Evolutionary conservation across 2,329 filamentous ascomycete species (phyloP).

Genomic region (Tolypocladium pustulatum): DNA sequence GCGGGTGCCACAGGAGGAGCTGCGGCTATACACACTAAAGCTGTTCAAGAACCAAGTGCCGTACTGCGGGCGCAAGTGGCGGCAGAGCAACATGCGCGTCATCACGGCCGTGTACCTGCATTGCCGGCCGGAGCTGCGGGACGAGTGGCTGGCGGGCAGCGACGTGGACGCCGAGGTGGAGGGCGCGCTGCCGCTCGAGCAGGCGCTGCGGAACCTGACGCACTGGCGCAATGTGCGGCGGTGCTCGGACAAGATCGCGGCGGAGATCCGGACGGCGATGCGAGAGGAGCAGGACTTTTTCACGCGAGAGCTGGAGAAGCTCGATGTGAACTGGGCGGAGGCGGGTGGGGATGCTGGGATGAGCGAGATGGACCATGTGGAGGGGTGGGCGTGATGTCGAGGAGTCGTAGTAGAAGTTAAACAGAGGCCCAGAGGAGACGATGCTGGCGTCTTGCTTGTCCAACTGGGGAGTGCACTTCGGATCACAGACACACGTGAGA

Average conservation of each 20-base stretch:
- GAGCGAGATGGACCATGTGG: constrained; percentile 22
- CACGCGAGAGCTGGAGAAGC: constrained; percentile 62
- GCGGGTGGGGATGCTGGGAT: constrained; percentile 21
- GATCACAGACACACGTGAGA: background rate
- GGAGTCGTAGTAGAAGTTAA: no score
- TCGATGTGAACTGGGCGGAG: constrained; percentile 45
- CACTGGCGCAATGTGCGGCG: constrained; percentile 87
- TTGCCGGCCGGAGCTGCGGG: constrained; percentile 81
- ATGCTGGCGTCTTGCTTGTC: background rate
- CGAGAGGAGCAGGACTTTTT: constrained; percentile 74
- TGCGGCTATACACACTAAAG: constrained; percentile 91
- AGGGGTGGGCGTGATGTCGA: constrained; percentile 13
- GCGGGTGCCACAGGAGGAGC: constrained; percentile 76
- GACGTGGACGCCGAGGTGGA: constrained; percentile 93
- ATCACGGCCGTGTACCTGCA: constrained; percentile 95
- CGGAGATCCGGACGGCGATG: constrained; percentile 45
- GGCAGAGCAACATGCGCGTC: constrained; percentile 95
- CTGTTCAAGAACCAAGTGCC: constrained; percentile 98
- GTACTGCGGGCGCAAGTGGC: constrained; percentile 96
- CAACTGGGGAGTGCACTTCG: background rate
- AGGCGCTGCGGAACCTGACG: constrained; percentile 77
- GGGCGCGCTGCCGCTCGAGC: constrained; percentile 82
- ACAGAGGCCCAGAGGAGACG: background rate
- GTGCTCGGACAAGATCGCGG: constrained; percentile 69
- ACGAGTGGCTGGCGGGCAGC: constrained; percentile 87